Conservation (phyloP, 306 rosid genomes). For the Lotus japonicus region DNA sequence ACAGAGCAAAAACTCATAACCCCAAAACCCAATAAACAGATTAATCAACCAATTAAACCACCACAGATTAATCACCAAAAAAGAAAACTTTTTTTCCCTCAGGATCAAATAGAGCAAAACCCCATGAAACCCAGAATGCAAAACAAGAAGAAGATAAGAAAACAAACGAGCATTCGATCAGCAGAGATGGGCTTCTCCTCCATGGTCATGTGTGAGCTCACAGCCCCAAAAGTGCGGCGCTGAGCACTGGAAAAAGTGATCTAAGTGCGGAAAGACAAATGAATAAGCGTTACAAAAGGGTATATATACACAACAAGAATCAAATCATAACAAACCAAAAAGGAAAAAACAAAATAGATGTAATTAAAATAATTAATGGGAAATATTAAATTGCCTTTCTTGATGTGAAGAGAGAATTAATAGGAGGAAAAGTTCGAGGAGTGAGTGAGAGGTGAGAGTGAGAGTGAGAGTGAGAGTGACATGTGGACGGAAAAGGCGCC, state of each 20-base stretch:
- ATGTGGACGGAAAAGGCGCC: neutral
- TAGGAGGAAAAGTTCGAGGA: neutral
- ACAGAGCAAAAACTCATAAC: too few species aligned
- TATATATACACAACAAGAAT: neutral
- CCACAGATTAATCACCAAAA: neutral
- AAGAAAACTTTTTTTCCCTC: neutral
- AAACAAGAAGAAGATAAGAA: neutral
- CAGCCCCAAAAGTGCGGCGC: conserved; percentile 33
- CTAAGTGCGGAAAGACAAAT: conserved; percentile 25
- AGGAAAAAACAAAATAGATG: neutral
- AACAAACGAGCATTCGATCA: conserved; percentile 82
- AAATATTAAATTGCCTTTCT: neutral
- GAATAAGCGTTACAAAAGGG: neutral
- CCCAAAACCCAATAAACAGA: neutral
- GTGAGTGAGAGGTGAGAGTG: neutral
- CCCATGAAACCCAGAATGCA: neutral
- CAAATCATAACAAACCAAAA: neutral
- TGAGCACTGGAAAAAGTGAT: conserved; percentile 27
- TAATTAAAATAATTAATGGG: neutral
- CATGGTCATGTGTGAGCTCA: conserved; percentile 53
- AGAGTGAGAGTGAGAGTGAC: neutral
- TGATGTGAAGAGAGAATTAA: neutral
- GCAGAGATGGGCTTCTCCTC: conserved; percentile 53
- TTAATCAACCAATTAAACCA: neutral
- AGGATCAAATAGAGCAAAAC: neutral